Percentiles rank a stretch among this genome's conserved stretches.
Evolutionary conservation across 2,329 filamentous ascomycete genomes (phyloP).

Genomic region (Penicillium sp.): DNA sequence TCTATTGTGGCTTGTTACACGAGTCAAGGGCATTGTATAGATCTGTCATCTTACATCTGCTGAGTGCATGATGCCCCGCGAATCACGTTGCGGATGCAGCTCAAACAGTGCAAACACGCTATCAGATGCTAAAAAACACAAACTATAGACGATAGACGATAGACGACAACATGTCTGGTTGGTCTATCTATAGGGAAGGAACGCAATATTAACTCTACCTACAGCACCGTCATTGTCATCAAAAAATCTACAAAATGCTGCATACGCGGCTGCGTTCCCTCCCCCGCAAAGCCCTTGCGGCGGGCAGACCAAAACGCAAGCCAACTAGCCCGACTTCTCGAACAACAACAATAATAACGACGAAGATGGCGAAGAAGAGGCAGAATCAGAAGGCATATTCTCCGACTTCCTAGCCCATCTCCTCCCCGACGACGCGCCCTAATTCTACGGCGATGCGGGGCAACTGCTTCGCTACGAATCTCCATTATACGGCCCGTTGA

Average conservation of each 20-base stretch:
- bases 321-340: background rate
- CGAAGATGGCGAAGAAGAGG: constrained; percentile 20
- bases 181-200: no score
- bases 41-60: no score
- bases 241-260: constrained; percentile 21
- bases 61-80: no score
- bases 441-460: constrained; percentile 52
- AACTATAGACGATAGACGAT: no score
- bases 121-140: no score
- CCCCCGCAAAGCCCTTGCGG: constrained; percentile 19
- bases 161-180: no score
- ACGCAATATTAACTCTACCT: background rate
- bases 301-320: background rate
- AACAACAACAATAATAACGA: background rate
- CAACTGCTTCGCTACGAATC: constrained; percentile 50
- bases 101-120: no score
- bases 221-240: no score
- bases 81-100: no score
- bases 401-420: constrained; percentile 50
- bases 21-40: no score
- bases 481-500: constrained; percentile 37
- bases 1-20: no score
- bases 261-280: constrained; percentile 28
- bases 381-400: constrained; percentile 51
- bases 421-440: constrained; percentile 54